phyloP scores from a whole-genome alignment of 805 yeast species.

The Barnettozyma populi region DNA sequence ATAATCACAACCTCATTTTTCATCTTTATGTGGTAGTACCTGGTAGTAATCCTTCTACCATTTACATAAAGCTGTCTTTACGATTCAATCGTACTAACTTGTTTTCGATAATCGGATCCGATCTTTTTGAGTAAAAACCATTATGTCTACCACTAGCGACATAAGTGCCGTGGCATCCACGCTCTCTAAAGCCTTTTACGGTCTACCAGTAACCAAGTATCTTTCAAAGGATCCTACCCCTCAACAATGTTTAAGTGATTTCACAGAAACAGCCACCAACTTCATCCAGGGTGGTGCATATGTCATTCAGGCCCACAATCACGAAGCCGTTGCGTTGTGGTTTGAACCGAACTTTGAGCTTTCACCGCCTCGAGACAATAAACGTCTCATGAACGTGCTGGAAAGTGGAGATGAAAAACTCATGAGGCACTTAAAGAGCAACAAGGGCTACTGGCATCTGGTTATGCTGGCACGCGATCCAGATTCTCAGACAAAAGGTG shows the following conservation, averaged over 20 bases:
- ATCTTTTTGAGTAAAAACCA: no score
- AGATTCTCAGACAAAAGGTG: conserved; percentile 8
- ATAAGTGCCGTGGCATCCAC: neutral
- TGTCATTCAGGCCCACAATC: neutral
- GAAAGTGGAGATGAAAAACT: no score
- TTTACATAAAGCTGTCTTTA: no score
- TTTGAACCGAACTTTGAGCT: neutral
- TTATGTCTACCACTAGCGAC: neutral
- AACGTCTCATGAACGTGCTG: no score
- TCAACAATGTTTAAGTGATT: neutral
- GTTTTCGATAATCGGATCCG: no score
- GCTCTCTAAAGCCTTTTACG: neutral
- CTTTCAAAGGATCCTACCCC: neutral
- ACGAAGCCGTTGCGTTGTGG: conserved; percentile 5
- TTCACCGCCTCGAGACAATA: neutral
- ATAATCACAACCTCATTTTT: no score
- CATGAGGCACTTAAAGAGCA: conserved; percentile 7
- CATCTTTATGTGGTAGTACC: no score
- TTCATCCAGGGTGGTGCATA: neutral
- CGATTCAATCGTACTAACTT: no score
- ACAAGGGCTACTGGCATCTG: conserved; percentile 15
- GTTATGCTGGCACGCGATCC: conserved; percentile 15
- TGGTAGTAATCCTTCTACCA: no score
- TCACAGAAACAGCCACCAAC: neutral
- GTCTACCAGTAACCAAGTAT: conserved; percentile 1